Percentiles rank a stretch among this genome's conserved stretches.
Evolutionary conservation across 164 flowering plant genomes (phyloP).

Genomic region (Cinnamomum chago): DNA sequence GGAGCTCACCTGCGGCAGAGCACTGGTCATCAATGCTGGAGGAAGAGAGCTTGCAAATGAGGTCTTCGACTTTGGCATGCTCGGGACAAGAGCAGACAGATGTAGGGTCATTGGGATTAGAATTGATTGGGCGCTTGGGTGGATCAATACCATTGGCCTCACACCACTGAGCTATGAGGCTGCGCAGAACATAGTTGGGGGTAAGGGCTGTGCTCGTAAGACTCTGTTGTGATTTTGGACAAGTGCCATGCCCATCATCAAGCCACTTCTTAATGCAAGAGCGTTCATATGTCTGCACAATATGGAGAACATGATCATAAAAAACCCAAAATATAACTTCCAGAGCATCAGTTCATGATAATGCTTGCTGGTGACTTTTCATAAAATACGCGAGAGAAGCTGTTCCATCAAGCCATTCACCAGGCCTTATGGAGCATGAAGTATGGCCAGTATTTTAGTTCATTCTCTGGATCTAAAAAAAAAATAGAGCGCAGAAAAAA

Average conservation of each 20-base stretch:
- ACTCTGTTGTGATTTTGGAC: conserved; percentile 88
- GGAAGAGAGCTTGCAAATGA: conserved; percentile 65
- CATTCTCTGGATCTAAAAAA: too few species aligned
- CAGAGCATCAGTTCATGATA: too few species aligned
- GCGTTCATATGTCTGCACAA: conserved; percentile 84
- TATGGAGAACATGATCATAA: background rate
- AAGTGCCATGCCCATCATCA: conserved; percentile 78
- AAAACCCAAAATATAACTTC: too few species aligned
- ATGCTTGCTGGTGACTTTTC: too few species aligned
- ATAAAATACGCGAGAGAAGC: too few species aligned
- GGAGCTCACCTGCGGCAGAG: conserved; percentile 86
- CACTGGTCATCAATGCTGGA: conserved; percentile 65
- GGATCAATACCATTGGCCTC: conserved; percentile 84
- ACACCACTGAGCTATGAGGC: conserved; percentile 95
- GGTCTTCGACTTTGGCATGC: conserved; percentile 51
- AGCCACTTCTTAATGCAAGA: conserved; percentile 88
- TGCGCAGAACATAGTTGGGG: conserved; percentile 86
- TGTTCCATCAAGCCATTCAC: too few species aligned
- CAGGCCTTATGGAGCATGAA: too few species aligned
- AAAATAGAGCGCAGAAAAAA: background rate
- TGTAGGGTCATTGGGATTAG: conserved; percentile 31
- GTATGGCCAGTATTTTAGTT: too few species aligned
- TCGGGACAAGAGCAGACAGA: conserved; percentile 67
- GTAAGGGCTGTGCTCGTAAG: conserved; percentile 62
- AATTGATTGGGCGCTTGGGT: conserved; percentile 63